Evolutionary conservation across 108 stramenopile species (phyloP), one percentile per base, ranked within the genome.

Genomic region (Discostella stelligeroides): DNA sequence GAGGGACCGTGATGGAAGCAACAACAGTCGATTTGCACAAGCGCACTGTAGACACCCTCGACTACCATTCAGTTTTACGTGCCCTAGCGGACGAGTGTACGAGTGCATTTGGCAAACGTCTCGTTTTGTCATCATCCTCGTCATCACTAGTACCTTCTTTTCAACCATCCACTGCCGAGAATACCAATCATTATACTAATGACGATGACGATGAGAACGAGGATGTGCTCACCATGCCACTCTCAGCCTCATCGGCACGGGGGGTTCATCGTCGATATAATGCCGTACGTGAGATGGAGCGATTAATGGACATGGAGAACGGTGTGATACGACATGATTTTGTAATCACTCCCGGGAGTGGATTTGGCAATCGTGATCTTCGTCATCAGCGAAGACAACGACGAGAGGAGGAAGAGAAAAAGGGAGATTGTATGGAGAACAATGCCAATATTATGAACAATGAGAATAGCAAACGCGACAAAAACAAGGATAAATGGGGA

Each of bases 281-380:
- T 10, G 91, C 87, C 8, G 87, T 92, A 24, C 55, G 68, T 55
- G 91, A 92, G 71, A 86, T 92, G 88, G 79, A 88, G 48, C 60
- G 51, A 0, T 48, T 84, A 17, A 54, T 84, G 73, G 77, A 82
- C n/a, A 63, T 20, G 25, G 58, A 25, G 66, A 56, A 73, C 69
- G 56, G 34, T 49, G 27, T 56, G 50, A 38, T 67, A 71, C 27
- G 14, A 43, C 7, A 59, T 12, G 46, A 20, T 49, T 27, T 42
- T 79, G n/a, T n/a, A n/a, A n/a, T n/a, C n/a, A n/a, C n/a, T n/a
- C n/a, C n/a, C n/a, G n/a, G n/a, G n/a, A n/a, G n/a, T n/a, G n/a
- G n/a, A n/a, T n/a, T n/a, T n/a, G n/a, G n/a, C n/a, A n/a, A n/a
- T n/a, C n/a, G n/a, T n/a, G n/a, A n/a, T n/a, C n/a, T n/a, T n/a